Evolutionary conservation across 148 eudicot species (phyloP).

Genomic region (Persicaria maculosa): DNA sequence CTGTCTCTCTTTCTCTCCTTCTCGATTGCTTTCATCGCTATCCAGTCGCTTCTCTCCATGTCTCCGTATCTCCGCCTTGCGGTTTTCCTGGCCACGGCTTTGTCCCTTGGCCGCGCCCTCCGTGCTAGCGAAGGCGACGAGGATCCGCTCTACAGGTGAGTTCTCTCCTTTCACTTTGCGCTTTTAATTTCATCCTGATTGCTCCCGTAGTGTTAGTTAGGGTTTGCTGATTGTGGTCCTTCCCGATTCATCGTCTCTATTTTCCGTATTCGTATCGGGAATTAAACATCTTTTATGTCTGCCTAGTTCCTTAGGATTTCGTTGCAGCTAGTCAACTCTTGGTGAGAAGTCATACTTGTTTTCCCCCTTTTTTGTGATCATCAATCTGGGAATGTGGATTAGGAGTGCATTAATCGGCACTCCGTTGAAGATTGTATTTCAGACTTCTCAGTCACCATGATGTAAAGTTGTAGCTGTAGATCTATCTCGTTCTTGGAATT

Average conservation of each 20-base stretch:
- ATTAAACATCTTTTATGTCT: neutral
- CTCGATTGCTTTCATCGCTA: neutral
- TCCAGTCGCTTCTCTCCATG: conserved; percentile 21
- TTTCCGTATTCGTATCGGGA: neutral
- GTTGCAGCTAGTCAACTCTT: neutral
- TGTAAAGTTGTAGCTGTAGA: neutral
- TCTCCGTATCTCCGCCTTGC: conserved; percentile 17
- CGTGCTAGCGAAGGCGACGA: conserved; percentile 51
- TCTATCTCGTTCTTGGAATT: neutral
- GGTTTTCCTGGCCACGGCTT: conserved; percentile 23
- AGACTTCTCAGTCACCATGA: neutral
- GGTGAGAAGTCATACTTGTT: neutral
- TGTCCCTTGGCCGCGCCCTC: conserved; percentile 24
- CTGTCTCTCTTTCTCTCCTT: neutral
- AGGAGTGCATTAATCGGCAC: neutral
- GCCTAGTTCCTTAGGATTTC: conserved; percentile 1
- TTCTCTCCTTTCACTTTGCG: neutral
- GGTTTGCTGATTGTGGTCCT: conserved; percentile 7
- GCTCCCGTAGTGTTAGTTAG: neutral
- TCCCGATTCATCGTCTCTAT: neutral
- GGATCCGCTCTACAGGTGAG: conserved; percentile 65
- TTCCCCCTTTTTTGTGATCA: neutral
- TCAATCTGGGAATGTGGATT: neutral
- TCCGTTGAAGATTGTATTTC: neutral
- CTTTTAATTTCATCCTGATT: conserved; percentile 4